phyloP scores from a whole-genome alignment of 1,139 yeast genomes.

The Eremothecium gossypii region DNA sequence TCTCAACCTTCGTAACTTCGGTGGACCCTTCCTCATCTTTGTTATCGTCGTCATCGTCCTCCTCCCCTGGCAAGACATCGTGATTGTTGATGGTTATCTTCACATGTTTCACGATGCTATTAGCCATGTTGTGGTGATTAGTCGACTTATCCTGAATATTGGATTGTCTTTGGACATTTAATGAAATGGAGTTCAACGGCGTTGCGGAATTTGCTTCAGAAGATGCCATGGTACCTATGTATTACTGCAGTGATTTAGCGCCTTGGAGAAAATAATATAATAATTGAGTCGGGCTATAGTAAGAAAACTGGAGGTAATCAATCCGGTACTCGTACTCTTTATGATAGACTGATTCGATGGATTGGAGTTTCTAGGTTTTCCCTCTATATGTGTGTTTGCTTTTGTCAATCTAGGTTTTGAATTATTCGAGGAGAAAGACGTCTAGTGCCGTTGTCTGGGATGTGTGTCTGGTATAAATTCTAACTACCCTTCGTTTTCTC shows the following conservation, averaged over 20 bases:
- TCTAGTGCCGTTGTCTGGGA: constrained; percentile 2
- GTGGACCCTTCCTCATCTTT: constrained; percentile 1
- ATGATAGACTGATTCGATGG: not conserved
- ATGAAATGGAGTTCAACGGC: constrained; percentile 12
- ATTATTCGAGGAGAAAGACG: constrained; percentile 5
- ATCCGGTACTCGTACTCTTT: not conserved
- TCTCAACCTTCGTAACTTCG: constrained; percentile 5
- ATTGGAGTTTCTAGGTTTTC: not conserved
- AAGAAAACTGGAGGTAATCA: constrained; percentile 1
- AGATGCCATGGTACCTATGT: constrained; percentile 4
- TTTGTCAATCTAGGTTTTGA: constrained; percentile 3
- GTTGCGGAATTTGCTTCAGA: constrained; percentile 6
- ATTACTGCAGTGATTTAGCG: not conserved
- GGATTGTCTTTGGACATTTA: constrained; percentile 12
- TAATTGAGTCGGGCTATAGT: not conserved
- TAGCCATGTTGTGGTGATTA: not conserved
- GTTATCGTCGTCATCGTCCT: constrained; percentile 2
- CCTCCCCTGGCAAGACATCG: constrained; percentile 1
- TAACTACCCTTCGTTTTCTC: constrained; percentile 2
- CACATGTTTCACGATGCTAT: constrained; percentile 2
- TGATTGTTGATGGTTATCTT: constrained; percentile 1
- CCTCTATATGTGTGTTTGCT: constrained; percentile 5
- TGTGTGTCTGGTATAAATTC: constrained; percentile 3
- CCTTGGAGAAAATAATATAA: not conserved
- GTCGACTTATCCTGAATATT: constrained; percentile 2